Evolutionary conservation across 192 early-diverging fungal genomes (phyloP).

Genomic region (Phlyctochytrium arcticum): DNA sequence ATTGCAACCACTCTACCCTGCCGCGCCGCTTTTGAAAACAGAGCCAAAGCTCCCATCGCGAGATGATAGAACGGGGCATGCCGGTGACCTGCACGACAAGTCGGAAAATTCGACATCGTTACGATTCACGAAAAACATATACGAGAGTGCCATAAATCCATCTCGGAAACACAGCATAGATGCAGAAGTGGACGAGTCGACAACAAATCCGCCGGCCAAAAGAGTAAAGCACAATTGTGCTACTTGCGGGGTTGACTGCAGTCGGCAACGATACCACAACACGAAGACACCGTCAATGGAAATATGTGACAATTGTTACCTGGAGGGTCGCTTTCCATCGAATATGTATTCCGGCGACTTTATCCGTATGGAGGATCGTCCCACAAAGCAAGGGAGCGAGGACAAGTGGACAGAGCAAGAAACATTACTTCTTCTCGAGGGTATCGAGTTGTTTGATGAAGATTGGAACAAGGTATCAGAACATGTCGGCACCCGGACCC

Average conservation of each 20-base stretch:
- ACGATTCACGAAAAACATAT: constrained; percentile 21
- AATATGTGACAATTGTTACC: constrained; percentile 83
- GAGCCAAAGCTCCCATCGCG: constrained; percentile 3
- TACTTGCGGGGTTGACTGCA: constrained; percentile 85
- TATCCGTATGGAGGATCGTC: constrained; percentile 59
- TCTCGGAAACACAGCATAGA: constrained; percentile 13
- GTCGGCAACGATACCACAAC: constrained; percentile 74
- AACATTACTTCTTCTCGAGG: constrained; percentile 82
- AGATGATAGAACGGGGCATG: background rate
- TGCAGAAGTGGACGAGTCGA: background rate
- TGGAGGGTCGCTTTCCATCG: constrained; percentile 90
- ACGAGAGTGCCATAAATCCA: background rate
- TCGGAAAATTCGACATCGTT: background rate
- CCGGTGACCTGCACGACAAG: background rate
- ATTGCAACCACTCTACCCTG: constrained; percentile 81
- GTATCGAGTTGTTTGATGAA: constrained; percentile 87
- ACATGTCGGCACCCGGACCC: constrained; percentile 84
- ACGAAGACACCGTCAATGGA: constrained; percentile 63
- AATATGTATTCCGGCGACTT: constrained; percentile 82
- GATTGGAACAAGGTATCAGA: constrained; percentile 91
- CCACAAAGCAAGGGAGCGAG: constrained; percentile 10
- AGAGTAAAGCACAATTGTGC: constrained; percentile 54
- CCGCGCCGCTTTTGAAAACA: constrained; percentile 24
- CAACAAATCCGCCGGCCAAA: constrained; percentile 15
- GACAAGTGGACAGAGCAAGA: constrained; percentile 82